Conservation (phyloP, 352 stramenopile species). For the Phytophthora vignae region DNA sequence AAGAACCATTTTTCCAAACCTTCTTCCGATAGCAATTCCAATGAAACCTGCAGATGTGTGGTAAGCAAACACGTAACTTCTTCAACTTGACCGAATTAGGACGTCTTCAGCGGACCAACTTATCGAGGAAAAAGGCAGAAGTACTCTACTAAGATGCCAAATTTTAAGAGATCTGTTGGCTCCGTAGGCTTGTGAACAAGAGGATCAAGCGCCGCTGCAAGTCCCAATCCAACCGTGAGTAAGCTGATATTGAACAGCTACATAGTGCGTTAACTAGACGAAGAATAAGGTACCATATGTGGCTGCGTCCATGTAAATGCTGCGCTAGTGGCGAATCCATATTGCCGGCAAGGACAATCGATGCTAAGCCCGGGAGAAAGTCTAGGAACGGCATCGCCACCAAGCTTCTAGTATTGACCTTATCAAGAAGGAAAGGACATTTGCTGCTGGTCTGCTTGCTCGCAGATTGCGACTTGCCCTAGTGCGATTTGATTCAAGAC, state of each 20-base stretch:
- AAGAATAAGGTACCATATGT: no score
- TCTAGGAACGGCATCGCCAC: constrained; percentile 54
- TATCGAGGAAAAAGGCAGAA: constrained; percentile 51
- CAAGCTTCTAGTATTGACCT: neutral
- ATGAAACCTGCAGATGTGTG: constrained; percentile 67
- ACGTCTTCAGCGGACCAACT: constrained; percentile 57
- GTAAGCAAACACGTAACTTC: constrained; percentile 71
- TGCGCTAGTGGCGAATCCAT: constrained; percentile 60
- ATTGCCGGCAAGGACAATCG: constrained; percentile 61
- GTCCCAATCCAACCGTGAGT: constrained; percentile 60
- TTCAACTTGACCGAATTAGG: no score
- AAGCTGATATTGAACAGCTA: constrained; percentile 23
- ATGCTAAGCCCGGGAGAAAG: constrained; percentile 46
- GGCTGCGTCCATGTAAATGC: constrained; percentile 59
- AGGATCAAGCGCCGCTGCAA: constrained; percentile 77
- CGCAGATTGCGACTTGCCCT: no score
- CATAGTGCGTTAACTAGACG: neutral
- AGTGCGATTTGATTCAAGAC: no score
- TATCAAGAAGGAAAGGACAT: neutral
- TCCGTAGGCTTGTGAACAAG: constrained; percentile 66
- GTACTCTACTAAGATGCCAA: constrained; percentile 55
- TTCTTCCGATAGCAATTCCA: constrained; percentile 69
- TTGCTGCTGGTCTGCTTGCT: no score
- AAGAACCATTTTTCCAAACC: constrained; percentile 51
- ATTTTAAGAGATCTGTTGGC: constrained; percentile 57